Base-by-base conservation (phyloP, 208 protist genomes). In the Borovskyia barvae region DNA sequence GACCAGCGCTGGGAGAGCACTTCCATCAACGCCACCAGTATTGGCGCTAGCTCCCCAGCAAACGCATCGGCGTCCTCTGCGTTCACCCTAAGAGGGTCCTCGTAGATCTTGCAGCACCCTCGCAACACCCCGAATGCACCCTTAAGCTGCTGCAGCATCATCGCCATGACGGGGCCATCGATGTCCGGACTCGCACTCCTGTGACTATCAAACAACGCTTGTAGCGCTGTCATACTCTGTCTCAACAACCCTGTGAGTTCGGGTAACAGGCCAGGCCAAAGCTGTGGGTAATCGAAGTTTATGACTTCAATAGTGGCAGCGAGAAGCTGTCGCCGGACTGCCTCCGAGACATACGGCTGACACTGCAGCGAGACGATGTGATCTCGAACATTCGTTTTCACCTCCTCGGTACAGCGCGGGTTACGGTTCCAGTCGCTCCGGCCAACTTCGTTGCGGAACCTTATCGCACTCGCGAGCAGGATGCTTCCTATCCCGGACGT, bases 381-480 rank as follows among this genome's bases (percentile, higher is more conserved):
- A 12, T 78, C 54, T 5, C 76, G 66, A 24, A 93, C 75, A 6
- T 53, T 45, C 12, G 24, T 19, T 59, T 77, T 78, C 29, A 86
- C 72, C n/a, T 70, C 61, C 9, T 80, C 72, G 6, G 75, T 77
- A 61, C 86, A 90, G 48, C 72, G 60, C 24, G 59, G 32, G 37
- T 77, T 75, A 32, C 77, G 72, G 52, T 91, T 85, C 86, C 89
- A 95, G 46, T 95, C 77, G 24, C 74, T 77, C 33, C 72, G 65
- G 42, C 75, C 47, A 14, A 95, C 29, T n/a, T 90, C 66, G 45
- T 95, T 95, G n/a, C 82, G 80, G 5, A 86, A 60, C 37, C 75
- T 77, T 40, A 91, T 87, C 25, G 89, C 75, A 9, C 81, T 81
- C 6, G 89, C 89, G 11, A 87, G 67, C 19, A 72, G 59, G 0